Evolutionary conservation across 345 rosid genomes (phyloP), one percentile per base, ranked within the genome.

Genomic region (Bruguiera sexangula): DNA sequence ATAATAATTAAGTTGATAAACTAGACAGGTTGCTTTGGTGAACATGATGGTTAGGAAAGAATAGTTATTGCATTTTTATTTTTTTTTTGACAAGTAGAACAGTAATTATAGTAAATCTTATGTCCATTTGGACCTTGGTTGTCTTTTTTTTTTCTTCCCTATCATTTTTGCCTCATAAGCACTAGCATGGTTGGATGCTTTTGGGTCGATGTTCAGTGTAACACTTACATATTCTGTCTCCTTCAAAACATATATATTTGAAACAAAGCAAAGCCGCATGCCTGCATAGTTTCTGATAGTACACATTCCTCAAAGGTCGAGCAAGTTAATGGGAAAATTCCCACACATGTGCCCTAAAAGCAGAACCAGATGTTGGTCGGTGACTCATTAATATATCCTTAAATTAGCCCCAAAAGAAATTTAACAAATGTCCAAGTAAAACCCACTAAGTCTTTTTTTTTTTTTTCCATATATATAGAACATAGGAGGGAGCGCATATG

Each of bases 321-420:
- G 70, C 62, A 78, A 74, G 56, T 65, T 66, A 73, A 75, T 75
- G 75, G 61, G 54, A 64, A 80, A 73, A 66, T 52, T 69, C 68
- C 63, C 60, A 43, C 34, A 9, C 71, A 72, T 82, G 88, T 80
- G 80, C 81, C 88, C 85, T 60, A 72, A 84, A 85, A 85, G 85
- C 84, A 72, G 69, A 80, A 85, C 83, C 84, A 74, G 60, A 72
- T 85, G 78, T 68, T 80, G 82, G 84, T 82, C 79, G 80, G 82
- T 74, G 80, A 69, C 82, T 56, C 67, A 69, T 69, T 6, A 36
- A 65, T 63, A 73, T 48, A 62, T 61, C 66, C 36, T 26, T 31
- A 57, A 26, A 6, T 58, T 3, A n/a, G 0, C 22, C 27, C 55
- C 32, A 65, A 20, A 50, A 50, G 20, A 11, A 21, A n/a, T 37